Evolutionary conservation across 192 early-diverging fungal species (phyloP).

Genomic region (Backusella circina): DNA sequence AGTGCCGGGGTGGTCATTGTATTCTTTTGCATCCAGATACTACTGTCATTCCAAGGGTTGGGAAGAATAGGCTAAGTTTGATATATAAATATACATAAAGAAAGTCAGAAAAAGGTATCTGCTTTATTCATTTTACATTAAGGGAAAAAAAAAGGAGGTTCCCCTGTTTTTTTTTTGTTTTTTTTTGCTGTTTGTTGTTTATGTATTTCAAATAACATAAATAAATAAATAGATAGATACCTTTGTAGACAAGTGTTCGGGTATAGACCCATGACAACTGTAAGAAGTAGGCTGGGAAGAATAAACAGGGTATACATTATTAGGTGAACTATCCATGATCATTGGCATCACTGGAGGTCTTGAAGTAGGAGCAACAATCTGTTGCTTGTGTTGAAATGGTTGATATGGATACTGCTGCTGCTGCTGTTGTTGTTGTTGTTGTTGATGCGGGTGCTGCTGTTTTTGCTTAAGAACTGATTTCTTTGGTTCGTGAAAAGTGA

Average conservation of each 20-base stretch:
- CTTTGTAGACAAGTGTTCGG: background rate
- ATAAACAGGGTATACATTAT: background rate
- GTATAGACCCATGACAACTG: conserved; percentile 2
- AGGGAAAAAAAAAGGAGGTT: background rate
- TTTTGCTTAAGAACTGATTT: conserved; percentile 42
- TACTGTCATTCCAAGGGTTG: conserved; percentile 6
- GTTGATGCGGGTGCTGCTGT: background rate
- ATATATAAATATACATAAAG: background rate
- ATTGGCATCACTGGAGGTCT: background rate
- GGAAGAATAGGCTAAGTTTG: background rate
- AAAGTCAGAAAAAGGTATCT: background rate
- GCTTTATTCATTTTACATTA: background rate
- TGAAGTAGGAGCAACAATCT: background rate
- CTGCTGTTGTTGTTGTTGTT: background rate
- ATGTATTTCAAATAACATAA: background rate
- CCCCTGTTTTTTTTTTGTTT: background rate
- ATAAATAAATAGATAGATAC: background rate
- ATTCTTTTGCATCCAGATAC: conserved; percentile 6
- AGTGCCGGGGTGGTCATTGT: background rate
- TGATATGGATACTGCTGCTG: background rate
- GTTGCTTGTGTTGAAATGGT: background rate
- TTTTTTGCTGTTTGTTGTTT: background rate
- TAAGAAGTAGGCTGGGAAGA: conserved; percentile 2
- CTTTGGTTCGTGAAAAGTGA: conserved; percentile 89
- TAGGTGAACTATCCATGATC: background rate